These are phyloP conservation scores for Hebeloma cylindrosporum DNA, from an alignment of 768 basidiomycete species.

Conservation along the genomic window DNA sequence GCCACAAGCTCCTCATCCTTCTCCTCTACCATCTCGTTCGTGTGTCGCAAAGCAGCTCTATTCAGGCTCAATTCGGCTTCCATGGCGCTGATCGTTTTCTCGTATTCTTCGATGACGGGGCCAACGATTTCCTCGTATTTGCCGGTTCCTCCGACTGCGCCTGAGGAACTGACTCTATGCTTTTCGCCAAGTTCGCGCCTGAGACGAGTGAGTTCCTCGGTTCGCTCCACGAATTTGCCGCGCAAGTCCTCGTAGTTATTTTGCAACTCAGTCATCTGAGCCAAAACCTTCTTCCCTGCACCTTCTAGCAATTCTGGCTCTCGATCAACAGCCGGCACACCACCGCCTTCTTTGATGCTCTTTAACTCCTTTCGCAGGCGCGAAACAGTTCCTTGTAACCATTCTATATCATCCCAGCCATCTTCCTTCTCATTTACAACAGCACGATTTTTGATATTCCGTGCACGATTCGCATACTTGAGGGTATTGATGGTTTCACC, in stretches of 20 bases:
- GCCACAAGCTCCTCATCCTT: conserved; percentile 78
- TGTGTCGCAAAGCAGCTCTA: conserved; percentile 81
- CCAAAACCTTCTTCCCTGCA: conserved; percentile 72
- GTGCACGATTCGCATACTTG: conserved; percentile 95
- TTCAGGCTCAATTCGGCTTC: conserved; percentile 91
- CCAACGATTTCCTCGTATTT: conserved; percentile 94
- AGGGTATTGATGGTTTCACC: conserved; percentile 92
- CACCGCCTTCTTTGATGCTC: conserved; percentile 67
- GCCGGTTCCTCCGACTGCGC: conserved; percentile 65
- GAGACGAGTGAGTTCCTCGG: conserved; percentile 81
- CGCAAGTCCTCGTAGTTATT: conserved; percentile 84
- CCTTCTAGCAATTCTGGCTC: conserved; percentile 50
- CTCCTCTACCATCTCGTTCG: conserved; percentile 91
- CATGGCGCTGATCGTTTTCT: conserved; percentile 93
- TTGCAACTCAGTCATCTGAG: conserved; percentile 82
- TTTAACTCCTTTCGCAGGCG: conserved; percentile 89
- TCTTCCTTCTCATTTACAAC: conserved; percentile 93
- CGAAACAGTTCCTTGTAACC: conserved; percentile 85
- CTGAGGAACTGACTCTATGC: conserved; percentile 58
- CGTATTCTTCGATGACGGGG: conserved; percentile 98
- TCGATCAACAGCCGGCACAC: conserved; percentile 26
- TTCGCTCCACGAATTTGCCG: conserved; percentile 83
- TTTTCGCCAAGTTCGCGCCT: conserved; percentile 77
- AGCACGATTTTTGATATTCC: conserved; percentile 96
- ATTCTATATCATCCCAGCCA: conserved; percentile 98